These are phyloP conservation scores for Parietichytrium sp. DNA, from an alignment of 108 stramenopile genomes.

Conservation along the genomic window DNA sequence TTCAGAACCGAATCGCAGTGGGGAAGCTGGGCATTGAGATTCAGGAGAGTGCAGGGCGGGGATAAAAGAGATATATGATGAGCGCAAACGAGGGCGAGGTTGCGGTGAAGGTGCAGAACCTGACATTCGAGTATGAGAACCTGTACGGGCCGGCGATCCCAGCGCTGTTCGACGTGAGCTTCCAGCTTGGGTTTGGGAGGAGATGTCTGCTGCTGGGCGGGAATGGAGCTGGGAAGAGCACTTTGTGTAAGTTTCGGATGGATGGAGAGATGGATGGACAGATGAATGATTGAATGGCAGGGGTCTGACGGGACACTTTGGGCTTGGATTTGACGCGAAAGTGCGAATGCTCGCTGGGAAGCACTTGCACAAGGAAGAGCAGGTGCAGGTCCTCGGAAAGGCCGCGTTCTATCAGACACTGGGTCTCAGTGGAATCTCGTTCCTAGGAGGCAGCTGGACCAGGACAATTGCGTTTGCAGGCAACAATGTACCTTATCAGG, in stretches of 20 bases:
- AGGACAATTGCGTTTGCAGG: slow-evolving; percentile 96
- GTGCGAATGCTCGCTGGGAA: slow-evolving; percentile 83
- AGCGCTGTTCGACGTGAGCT: slow-evolving; percentile 63
- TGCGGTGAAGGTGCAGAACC: slow-evolving; percentile 39
- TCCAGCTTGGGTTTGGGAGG: slow-evolving; percentile 68
- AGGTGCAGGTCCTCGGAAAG: slow-evolving; percentile 76
- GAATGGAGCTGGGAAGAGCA: slow-evolving; percentile 68
- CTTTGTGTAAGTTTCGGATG: not conserved
- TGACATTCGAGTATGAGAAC: slow-evolving; percentile 37
- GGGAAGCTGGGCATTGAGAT: no score
- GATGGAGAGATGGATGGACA: not conserved
- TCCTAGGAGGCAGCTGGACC: slow-evolving; percentile 91
- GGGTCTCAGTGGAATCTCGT: slow-evolving; percentile 85
- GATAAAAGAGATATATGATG: no score
- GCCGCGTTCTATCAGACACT: slow-evolving; percentile 89
- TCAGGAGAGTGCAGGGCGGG: no score
- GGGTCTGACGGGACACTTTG: not conserved
- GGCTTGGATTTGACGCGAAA: slow-evolving; percentile 82
- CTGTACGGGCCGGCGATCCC: not conserved
- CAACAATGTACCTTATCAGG: slow-evolving; percentile 69
- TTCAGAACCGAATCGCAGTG: no score
- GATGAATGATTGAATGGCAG: not conserved
- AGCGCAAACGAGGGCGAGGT: slow-evolving; percentile 38
- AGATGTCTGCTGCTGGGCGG: slow-evolving; percentile 81
- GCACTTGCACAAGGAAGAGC: slow-evolving; percentile 75